These are phyloP conservation scores for Pseudozyma hubeiensis DNA, from an alignment of 1,284 basidiomycete genomes.

Conservation along the genomic window DNA sequence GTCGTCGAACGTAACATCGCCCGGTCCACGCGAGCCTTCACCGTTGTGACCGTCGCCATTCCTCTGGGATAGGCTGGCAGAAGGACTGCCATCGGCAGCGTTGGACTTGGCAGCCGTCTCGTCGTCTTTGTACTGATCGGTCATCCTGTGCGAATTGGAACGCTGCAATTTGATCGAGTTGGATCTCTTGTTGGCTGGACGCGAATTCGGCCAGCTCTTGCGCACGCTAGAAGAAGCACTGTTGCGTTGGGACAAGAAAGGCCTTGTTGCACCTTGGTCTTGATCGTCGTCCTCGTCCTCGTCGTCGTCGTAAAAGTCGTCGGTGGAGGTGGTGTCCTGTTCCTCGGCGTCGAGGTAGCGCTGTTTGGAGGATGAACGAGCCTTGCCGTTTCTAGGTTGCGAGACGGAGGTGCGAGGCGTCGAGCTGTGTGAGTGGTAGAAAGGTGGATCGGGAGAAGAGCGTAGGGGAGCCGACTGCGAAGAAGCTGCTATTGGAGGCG, in stretches of 20 bases:
- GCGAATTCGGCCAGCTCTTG: constrained; percentile 9
- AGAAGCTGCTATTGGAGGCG: background rate
- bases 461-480: constrained; percentile 25
- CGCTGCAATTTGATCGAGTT: constrained; percentile 50
- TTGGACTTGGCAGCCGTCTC: constrained; percentile 23
- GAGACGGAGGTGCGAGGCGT: constrained; percentile 35
- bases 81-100: background rate
- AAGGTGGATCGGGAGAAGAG: constrained; percentile 24
- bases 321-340: constrained; percentile 23
- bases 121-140: constrained; percentile 16
- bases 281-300: constrained; percentile 20
- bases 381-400: constrained; percentile 20
- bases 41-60: background rate
- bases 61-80: background rate
- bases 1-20: constrained; percentile 37
- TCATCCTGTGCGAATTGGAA: constrained; percentile 15
- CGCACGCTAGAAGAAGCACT: constrained; percentile 13
- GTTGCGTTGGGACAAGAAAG: constrained; percentile 16
- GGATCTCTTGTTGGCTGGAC: constrained; percentile 16
- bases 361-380: constrained; percentile 12
- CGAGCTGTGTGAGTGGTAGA: constrained; percentile 37
- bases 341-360: constrained; percentile 7
- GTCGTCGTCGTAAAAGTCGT: constrained; percentile 38
- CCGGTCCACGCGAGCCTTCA: constrained; percentile 5
- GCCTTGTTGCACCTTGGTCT: constrained; percentile 18